phyloP scores from a whole-genome alignment of 2,329 filamentous ascomycete genomes.

The Sporothrix dimorphospora region DNA sequence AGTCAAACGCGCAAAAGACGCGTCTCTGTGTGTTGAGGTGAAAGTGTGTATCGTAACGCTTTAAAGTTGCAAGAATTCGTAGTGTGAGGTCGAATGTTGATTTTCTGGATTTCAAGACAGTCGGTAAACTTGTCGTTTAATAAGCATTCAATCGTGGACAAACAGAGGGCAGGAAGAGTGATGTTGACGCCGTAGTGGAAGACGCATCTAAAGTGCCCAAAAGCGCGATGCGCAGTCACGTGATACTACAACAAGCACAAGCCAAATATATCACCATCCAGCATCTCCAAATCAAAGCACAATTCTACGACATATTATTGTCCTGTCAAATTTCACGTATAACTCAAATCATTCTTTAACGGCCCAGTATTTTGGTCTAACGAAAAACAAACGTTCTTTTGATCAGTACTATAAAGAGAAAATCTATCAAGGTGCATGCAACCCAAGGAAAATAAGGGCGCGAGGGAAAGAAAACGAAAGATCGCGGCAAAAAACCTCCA shows the following conservation, averaged over 20 bases:
- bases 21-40: not conserved
- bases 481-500: slow-evolving; percentile 39
- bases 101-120: not conserved
- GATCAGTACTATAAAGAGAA: slow-evolving; percentile 28
- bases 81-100: no score
- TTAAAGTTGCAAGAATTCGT: no score
- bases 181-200: not conserved
- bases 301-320: no score
- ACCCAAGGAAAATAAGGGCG: slow-evolving; percentile 41
- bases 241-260: not conserved
- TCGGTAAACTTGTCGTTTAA: no score
- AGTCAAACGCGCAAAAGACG: slow-evolving; percentile 9
- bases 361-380: not conserved
- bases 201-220: not conserved
- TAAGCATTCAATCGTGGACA: not conserved
- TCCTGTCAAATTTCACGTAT: no score
- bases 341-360: not conserved
- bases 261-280: not conserved
- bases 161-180: not conserved
- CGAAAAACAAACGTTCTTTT: slow-evolving; percentile 26
- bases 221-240: slow-evolving; percentile 27
- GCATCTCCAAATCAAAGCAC: not conserved
- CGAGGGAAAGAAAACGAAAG: slow-evolving; percentile 33
- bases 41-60: not conserved
- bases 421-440: slow-evolving; percentile 47